Percentiles rank a stretch among this genome's conserved stretches.
Evolutionary conservation across 176 grass and related monocot species (phyloP).

Genomic region (Juncus effusus): DNA sequence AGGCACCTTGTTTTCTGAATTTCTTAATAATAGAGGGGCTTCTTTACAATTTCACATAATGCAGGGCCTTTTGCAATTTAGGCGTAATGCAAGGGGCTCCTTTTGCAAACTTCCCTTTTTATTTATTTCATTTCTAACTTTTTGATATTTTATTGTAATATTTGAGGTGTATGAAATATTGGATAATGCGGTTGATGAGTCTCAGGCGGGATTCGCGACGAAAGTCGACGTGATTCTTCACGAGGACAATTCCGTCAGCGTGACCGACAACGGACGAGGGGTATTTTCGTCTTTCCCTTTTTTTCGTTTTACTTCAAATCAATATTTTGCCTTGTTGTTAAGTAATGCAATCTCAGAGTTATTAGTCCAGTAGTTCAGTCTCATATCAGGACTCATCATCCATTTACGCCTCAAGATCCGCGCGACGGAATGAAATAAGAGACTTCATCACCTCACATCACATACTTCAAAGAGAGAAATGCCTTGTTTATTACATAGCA

Average conservation of each 20-base stretch:
- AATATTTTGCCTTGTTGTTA: not conserved
- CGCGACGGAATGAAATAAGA: too few relatives aligned
- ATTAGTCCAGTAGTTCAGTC: not conserved
- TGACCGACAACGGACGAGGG: conserved; percentile 89
- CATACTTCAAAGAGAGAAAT: too few relatives aligned
- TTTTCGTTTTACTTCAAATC: not conserved
- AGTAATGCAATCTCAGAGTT: conserved; percentile 14
- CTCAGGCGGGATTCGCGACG: conserved; percentile 71
- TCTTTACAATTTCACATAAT: not conserved
- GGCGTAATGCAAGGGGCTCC: not conserved
- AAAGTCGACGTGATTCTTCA: conserved; percentile 83
- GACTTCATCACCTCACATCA: too few relatives aligned
- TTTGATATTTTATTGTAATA: not conserved
- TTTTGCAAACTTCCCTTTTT: conserved; percentile 20
- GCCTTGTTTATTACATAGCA: too few relatives aligned
- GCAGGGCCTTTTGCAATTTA: not conserved
- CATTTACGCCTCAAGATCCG: too few relatives aligned
- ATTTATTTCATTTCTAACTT: conserved; percentile 12
- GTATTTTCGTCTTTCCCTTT: conserved; percentile 41
- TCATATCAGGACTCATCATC: too few relatives aligned
- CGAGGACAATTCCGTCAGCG: conserved; percentile 79
- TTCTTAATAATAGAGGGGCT: not conserved
- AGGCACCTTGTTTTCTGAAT: not conserved
- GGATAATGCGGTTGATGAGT: conserved; percentile 96
- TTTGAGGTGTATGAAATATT: conserved; percentile 84